Conservation (phyloP, 1,284 basidiomycete genomes). For the Ceratobasidium sp. region DNA sequence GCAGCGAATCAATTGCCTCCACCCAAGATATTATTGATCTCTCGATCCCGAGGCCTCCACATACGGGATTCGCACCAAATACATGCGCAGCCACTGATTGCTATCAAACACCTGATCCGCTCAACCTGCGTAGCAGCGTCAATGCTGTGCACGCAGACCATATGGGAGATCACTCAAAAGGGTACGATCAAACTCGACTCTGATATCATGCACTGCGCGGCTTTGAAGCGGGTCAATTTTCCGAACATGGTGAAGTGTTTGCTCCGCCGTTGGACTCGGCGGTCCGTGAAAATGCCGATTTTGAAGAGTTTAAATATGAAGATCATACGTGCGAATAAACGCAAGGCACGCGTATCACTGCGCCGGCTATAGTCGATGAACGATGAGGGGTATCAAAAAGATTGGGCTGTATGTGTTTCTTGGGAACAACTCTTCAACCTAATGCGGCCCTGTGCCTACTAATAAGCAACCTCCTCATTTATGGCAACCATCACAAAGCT, state of each 20-base stretch:
- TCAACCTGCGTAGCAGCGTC: no score
- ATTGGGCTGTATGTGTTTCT: background rate
- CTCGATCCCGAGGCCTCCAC: background rate
- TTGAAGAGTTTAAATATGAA: background rate
- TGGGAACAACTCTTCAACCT: background rate
- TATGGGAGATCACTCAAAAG: background rate
- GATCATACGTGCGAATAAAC: background rate
- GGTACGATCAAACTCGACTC: background rate
- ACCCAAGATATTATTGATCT: background rate
- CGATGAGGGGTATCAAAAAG: background rate
- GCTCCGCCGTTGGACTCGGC: constrained; percentile 2
- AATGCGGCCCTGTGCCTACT: background rate
- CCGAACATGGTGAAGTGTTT: background rate
- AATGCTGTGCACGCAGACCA: background rate
- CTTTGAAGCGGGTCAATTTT: background rate
- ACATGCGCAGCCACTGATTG: constrained; percentile 17
- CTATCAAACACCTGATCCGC: background rate
- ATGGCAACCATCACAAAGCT: background rate
- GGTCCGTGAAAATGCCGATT: background rate
- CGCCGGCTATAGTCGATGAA: background rate
- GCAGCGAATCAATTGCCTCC: background rate
- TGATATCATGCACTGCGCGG: background rate
- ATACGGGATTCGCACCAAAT: background rate
- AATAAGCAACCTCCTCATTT: background rate
- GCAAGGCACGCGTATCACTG: constrained; percentile 3